Evolutionary conservation across 192 early-diverging fungal species (phyloP), one percentile per base, ranked within the genome.

Genomic region (Geranomyces michiganensis): DNA sequence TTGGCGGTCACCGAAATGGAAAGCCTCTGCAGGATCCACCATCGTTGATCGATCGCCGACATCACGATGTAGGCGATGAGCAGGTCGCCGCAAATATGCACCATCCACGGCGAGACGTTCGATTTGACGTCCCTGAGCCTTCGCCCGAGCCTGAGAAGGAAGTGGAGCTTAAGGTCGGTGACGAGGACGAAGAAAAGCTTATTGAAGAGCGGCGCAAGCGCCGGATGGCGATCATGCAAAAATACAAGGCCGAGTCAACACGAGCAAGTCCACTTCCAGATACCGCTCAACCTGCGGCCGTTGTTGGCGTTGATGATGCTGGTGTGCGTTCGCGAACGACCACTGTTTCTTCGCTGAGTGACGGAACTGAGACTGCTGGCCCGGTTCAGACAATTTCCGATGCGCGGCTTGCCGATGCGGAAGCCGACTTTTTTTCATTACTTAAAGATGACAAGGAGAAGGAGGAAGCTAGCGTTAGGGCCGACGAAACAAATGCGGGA

Each of bases 171-270:
- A 32, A 32, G 26, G 53, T 65, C 22, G 68, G 83, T 12, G 87
- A 92, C 49, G 87, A 85, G 26, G 91, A 94, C 41, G 92, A 94
- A 72, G 88, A 92, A 64, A 79, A 84, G 53, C 62, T 92, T 60
- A 90, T 96, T 66, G 93, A 96, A 71, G 93, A 94, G 82, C 87
- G 94, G 8, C 85, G 93, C 41, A 88, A 85, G 69, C 85, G 90
- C 29, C 83, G 92, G 61, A 81, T 82, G 65, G 91, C 85, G 30
- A 93, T 97, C 55, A 61, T 97, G 49, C 77, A 86, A 62, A 88
- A 90, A 71, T 80, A 91, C 71, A 82, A 91, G 65, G 73, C 79
- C 55, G 72, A 84, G 32, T 17, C 58, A 17, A 6, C 15, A 30
- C 15, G 6, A 7, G 58, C 30, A 30, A 31, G 22, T 17, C 7